Base-by-base conservation (phyloP, 2,329 filamentous ascomycete genomes). In the Aspergillus hiratsukae region DNA sequence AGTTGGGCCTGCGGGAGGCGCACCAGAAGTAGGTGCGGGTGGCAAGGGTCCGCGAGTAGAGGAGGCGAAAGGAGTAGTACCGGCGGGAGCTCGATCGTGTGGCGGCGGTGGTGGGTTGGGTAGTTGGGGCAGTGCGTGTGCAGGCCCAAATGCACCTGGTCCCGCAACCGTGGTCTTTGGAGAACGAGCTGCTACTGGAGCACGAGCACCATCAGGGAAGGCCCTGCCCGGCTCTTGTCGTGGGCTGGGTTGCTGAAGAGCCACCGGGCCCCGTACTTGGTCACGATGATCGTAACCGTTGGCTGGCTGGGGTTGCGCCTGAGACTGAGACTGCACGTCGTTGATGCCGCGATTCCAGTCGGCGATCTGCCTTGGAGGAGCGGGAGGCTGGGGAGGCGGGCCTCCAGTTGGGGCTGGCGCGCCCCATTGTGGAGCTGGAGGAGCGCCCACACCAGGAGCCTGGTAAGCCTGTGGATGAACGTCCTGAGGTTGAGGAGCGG, bases 391-490 rank as follows among this genome's bases (percentile, higher is more conserved):
- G 57, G 82, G 77, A 71, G 74, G 72, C 43, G 74, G 71, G 35
- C 72, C 74, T 31, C 73, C 74, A 48, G 71, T 75, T 31, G 70
- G 75, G 59, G 86, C 84, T 50, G 91, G 89, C 57, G 87, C 88
- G 60, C 89, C 90, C 93, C 93, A 97, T 72, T 95, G 89, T 61
- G 91, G 92, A 52, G 88, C 88, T 52, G 90, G 90, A 57, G 91
- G 91, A 10, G 89, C 90, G 63, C 89, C 89, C 53, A 94, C 87
- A 45, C 89, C 89, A 49, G 87, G 84, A 53, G 87, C 85, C 74
- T 96, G 91, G 68, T 97, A 97, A 6, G 92, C 90, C 69, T 96
- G 91, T 51, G 93, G 93, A 72, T 97, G 92, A 23, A 97, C 91
- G 74, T 99, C 94, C 68, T 96, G 93, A 7, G 94, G 93, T 66